A percentile compares a stretch with the other conserved stretches of the same genome.
These are phyloP conservation scores for Saccharomyces hybrid DNA, from an alignment of 1,139 yeast species.

Conservation along the genomic window DNA sequence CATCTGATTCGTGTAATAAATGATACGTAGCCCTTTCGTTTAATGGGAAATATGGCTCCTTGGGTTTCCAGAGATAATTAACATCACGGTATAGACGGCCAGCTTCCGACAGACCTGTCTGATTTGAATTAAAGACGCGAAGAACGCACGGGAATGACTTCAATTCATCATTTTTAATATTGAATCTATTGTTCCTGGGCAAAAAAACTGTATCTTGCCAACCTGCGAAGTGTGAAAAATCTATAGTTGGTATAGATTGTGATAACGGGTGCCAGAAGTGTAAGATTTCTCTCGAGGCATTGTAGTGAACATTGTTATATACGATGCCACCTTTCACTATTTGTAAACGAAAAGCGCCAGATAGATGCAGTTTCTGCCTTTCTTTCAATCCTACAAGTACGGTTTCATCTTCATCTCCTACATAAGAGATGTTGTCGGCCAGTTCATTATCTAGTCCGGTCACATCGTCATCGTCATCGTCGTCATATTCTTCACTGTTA, in stretches of 20 bases:
- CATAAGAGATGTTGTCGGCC: background rate
- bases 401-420: background rate
- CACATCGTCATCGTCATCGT: slow-evolving; percentile 5
- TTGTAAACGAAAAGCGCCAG: slow-evolving; percentile 51
- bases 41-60: slow-evolving; percentile 4
- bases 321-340: slow-evolving; percentile 54
- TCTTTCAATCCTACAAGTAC: slow-evolving; percentile 11
- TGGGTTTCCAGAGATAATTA: slow-evolving; percentile 20
- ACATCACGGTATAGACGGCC: slow-evolving; percentile 16
- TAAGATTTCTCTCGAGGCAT: slow-evolving; percentile 34
- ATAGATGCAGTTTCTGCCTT: slow-evolving; percentile 44
- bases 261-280: slow-evolving; percentile 46
- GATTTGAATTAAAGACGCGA: slow-evolving; percentile 14
- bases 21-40: slow-evolving; percentile 16
- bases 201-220: slow-evolving; percentile 35
- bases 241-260: slow-evolving; percentile 49
- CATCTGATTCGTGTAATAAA: slow-evolving; percentile 23
- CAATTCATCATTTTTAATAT: slow-evolving; percentile 8
- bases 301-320: slow-evolving; percentile 47
- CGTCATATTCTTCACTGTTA: slow-evolving; percentile 8
- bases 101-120: slow-evolving; percentile 12
- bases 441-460: background rate
- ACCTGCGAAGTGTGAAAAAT: slow-evolving; percentile 30
- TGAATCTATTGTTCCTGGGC: slow-evolving; percentile 11
- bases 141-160: slow-evolving; percentile 21